Percentiles rank a stretch among this genome's conserved stretches.
phyloP scores from a whole-genome alignment of 2,329 filamentous ascomycete species.

The Diaporthe sp. region DNA sequence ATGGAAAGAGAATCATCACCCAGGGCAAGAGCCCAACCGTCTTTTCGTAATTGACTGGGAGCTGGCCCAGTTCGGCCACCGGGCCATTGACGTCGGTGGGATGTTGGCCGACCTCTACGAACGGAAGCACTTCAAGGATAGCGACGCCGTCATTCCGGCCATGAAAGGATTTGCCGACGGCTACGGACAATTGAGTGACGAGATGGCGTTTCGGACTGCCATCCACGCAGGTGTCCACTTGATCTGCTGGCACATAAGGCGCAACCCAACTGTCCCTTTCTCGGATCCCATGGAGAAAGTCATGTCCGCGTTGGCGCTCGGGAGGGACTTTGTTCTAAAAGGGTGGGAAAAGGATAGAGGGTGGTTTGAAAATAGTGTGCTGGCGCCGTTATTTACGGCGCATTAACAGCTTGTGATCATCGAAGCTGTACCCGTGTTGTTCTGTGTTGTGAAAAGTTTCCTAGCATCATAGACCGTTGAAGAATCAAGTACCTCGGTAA shows the following conservation, averaged over 20 bases:
- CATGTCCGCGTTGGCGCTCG: constrained; percentile 35
- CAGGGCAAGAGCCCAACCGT: constrained; percentile 35
- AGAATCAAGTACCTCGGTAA: neutral
- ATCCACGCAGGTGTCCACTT: constrained; percentile 58
- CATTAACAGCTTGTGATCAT: neutral
- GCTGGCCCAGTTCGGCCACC: constrained; percentile 53
- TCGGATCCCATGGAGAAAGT: constrained; percentile 34
- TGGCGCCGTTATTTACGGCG: constrained; percentile 37
- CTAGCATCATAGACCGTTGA: no score
- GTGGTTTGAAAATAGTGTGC: constrained; percentile 40
- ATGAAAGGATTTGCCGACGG: constrained; percentile 54
- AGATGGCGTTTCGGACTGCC: constrained; percentile 55
- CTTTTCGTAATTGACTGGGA: constrained; percentile 61
- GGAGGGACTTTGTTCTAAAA: constrained; percentile 41
- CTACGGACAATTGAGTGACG: constrained; percentile 52
- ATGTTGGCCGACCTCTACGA: constrained; percentile 59
- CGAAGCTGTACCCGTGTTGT: no score
- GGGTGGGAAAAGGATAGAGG: constrained; percentile 42
- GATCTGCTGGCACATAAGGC: constrained; percentile 47
- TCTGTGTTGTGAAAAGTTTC: neutral
- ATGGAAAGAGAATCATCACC: neutral
- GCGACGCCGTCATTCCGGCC: constrained; percentile 47
- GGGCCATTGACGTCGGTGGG: constrained; percentile 56
- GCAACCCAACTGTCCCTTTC: constrained; percentile 24
- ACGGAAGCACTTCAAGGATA: constrained; percentile 52